phyloP scores from a whole-genome alignment of 2,329 filamentous ascomycete species.

The Talaromyces sp. region DNA sequence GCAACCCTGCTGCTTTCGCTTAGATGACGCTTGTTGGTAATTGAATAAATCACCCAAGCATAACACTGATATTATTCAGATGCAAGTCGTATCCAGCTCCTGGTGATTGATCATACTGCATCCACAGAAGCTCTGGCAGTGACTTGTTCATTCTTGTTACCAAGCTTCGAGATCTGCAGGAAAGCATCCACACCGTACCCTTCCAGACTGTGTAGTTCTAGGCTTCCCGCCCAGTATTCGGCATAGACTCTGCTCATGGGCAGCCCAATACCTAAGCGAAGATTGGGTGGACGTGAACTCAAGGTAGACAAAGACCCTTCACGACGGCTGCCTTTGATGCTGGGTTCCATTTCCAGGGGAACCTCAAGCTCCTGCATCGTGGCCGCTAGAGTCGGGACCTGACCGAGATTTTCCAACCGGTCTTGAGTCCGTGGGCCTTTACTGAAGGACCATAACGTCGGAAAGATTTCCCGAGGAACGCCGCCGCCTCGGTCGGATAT shows the following conservation, averaged over 20 bases:
- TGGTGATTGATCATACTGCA: constrained; percentile 54
- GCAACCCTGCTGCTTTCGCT: background rate
- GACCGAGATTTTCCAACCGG: constrained; percentile 77
- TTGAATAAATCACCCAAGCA: background rate
- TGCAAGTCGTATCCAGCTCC: background rate
- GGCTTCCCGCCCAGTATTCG: constrained; percentile 93
- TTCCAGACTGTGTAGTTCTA: constrained; percentile 88
- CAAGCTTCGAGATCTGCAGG: constrained; percentile 89
- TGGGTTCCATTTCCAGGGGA: constrained; percentile 33
- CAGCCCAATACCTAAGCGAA: constrained; percentile 86
- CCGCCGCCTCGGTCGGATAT: constrained; percentile 95
- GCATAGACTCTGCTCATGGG: constrained; percentile 93
- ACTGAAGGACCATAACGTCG: constrained; percentile 93
- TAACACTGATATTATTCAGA: background rate
- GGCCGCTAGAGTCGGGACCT: constrained; percentile 86
- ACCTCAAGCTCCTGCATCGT: constrained; percentile 81
- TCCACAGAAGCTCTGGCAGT: constrained; percentile 74
- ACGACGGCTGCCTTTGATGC: constrained; percentile 36
- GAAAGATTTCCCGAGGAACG: constrained; percentile 77
- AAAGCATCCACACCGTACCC: constrained; percentile 97
- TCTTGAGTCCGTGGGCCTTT: constrained; percentile 79
- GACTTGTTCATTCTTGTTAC: constrained; percentile 96
- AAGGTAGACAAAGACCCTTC: constrained; percentile 73
- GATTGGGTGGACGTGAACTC: constrained; percentile 76
- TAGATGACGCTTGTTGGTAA: background rate